Conservation (phyloP, 768 basidiomycete species). For the Tricholoma matsutake region DNA sequence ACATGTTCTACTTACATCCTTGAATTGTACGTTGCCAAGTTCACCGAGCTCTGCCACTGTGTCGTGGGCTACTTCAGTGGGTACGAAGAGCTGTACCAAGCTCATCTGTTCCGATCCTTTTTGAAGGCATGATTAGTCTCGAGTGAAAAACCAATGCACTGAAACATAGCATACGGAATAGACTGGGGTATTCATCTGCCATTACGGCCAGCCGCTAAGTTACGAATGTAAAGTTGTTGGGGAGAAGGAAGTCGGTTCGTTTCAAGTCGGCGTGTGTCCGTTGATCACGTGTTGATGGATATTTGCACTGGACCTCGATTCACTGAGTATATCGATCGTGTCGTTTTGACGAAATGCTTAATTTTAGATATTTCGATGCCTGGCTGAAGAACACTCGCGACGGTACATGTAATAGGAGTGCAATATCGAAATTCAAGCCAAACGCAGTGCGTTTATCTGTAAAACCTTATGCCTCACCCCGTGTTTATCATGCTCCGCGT, state of each 20-base stretch:
- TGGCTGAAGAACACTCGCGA: neutral
- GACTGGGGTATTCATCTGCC: slow-evolving; percentile 78
- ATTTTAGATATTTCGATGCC: neutral
- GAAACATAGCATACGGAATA: slow-evolving; percentile 62
- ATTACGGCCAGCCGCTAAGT: slow-evolving; percentile 36
- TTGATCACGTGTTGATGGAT: neutral
- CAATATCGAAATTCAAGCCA: neutral
- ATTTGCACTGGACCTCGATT: neutral
- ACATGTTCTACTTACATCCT: slow-evolving; percentile 64
- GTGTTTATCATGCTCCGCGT: neutral
- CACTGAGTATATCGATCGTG: too few species aligned
- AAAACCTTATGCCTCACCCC: neutral
- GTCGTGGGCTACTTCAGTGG: slow-evolving; percentile 96
- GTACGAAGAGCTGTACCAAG: slow-evolving; percentile 94
- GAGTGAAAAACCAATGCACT: neutral
- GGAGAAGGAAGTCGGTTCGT: neutral
- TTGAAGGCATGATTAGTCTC: slow-evolving; percentile 9
- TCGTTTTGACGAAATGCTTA: neutral
- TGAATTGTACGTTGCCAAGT: slow-evolving; percentile 94
- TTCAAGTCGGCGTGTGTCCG: neutral
- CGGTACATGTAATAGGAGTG: neutral
- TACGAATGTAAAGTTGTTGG: neutral
- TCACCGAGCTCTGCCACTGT: slow-evolving; percentile 94
- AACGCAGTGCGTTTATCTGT: neutral
- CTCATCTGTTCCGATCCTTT: slow-evolving; percentile 97